Evolutionary conservation across 768 basidiomycete genomes (phyloP).

Genomic region (Amanita thiersii): DNA sequence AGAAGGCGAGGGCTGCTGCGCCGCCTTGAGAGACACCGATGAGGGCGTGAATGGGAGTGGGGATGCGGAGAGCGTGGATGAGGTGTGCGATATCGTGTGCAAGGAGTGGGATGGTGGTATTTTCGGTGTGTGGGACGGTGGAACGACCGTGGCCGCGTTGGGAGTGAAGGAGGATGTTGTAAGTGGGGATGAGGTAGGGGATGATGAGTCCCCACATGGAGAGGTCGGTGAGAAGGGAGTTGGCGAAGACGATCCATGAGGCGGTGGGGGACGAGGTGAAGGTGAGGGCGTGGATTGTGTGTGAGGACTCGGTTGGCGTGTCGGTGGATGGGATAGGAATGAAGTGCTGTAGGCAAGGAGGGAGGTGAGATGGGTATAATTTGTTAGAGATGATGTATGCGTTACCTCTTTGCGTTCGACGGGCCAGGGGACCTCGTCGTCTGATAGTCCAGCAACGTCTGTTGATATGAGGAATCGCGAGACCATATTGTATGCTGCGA

Average conservation of each 20-base stretch:
- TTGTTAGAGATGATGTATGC: neutral
- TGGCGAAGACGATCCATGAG: conserved; percentile 44
- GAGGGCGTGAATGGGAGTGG: conserved; percentile 31
- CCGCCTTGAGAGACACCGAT: conserved; percentile 51
- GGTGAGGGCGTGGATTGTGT: conserved; percentile 34
- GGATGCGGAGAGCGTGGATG: conserved; percentile 25
- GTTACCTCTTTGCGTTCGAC: conserved; percentile 36
- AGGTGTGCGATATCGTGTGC: conserved; percentile 36
- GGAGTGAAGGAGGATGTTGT: conserved; percentile 42
- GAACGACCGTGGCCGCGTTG: conserved; percentile 46
- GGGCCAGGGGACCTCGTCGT: conserved; percentile 41
- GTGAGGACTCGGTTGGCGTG: conserved; percentile 14
- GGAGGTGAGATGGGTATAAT: neutral
- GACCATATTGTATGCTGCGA: conserved; percentile 60
- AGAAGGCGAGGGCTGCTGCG: conserved; percentile 39
- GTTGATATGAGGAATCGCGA: conserved; percentile 56
- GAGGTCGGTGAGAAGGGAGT: conserved; percentile 40
- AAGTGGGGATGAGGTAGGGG: conserved; percentile 26
- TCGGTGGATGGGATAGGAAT: conserved; percentile 26
- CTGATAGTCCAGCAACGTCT: conserved; percentile 49
- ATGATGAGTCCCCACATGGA: conserved; percentile 40
- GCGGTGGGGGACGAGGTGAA: conserved; percentile 28
- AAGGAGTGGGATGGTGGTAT: conserved; percentile 33
- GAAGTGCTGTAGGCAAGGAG: conserved; percentile 23
- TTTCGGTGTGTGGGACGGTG: conserved; percentile 17